Evolutionary conservation across 129 eudicot species (phyloP), one percentile per base, ranked within the genome.

Genomic region (Arctium minus): DNA sequence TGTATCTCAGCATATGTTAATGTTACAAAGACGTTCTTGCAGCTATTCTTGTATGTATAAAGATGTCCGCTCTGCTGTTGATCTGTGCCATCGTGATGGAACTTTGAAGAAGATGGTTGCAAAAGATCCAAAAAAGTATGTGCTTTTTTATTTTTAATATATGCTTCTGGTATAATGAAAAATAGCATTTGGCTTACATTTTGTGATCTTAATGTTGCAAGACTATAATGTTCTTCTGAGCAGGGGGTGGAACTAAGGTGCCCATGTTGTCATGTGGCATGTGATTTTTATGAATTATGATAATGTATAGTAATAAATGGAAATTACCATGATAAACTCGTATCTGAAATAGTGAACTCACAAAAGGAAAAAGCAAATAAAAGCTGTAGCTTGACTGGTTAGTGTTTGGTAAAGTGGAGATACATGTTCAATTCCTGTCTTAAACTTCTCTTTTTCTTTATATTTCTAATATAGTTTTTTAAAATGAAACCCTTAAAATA

Each of bases 31-130:
- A 33, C 68, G 35, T 85, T 73, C 15, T 72, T 79, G 88, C 95
- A 93, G 99, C 81, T 96, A 96, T 78, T 79, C 89, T 79, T 88
- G 89, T 68, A 85, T 96, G 89, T 96, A 91, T 82, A 90, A 88
- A 56, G 99, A 96, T 84, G 98, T 93, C 80, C 90, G 97, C 76
- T 90, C 99, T 88, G 99, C 99, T 79, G 92, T 96, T 72, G 97
- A 93, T 77, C 82, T 93, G 91, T 96, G 99, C 82, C 99, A 96
- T 84, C 99, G 97, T 73, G 98, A 96, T 81, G 99, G 99, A 85
- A 93, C 98, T 80, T 81, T 96, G 81, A 96, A 96, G 88, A 88
- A 86, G 84, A 87, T 91, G 98, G 99, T 96, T 77, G 99, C 99
- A 72, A 81, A 85, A 87, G 96, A 96, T 88, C 97, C 97, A 9